Conservation (phyloP, 441 rosid genomes). For the Euphorbia celastroides region DNA sequence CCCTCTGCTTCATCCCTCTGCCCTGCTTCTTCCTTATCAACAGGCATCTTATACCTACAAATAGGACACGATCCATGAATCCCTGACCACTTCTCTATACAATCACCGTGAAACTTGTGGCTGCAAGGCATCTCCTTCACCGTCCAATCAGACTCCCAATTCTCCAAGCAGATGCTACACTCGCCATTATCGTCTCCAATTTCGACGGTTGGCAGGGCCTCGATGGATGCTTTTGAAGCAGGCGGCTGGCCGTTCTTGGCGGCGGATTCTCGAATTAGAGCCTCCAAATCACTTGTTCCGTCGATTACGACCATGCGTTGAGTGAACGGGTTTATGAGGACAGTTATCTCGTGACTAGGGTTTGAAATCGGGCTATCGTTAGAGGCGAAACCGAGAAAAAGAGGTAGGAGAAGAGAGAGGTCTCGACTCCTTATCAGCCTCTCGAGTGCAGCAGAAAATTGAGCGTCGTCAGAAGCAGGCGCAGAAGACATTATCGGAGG, state of each 20-base stretch:
- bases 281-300: slow-evolving; percentile 34
- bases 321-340: slow-evolving; percentile 53
- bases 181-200: slow-evolving; percentile 24
- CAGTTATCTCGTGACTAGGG: slow-evolving; percentile 27
- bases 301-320: slow-evolving; percentile 50
- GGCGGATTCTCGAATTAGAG: slow-evolving; percentile 31
- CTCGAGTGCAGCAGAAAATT: slow-evolving; percentile 30
- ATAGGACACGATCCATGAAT: slow-evolving; percentile 78
- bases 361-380: slow-evolving; percentile 23
- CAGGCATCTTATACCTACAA: slow-evolving; percentile 81
- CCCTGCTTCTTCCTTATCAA: slow-evolving; percentile 39
- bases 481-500: slow-evolving; percentile 30
- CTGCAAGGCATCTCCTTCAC: slow-evolving; percentile 86
- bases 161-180: slow-evolving; percentile 72
- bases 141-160: slow-evolving; percentile 44
- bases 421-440: slow-evolving; percentile 40
- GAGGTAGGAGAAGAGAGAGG: slow-evolving; percentile 46
- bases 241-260: slow-evolving; percentile 49
- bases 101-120: slow-evolving; percentile 63
- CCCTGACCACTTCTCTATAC: slow-evolving; percentile 78
- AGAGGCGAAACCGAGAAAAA: slow-evolving; percentile 34
- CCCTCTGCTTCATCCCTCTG: slow-evolving; percentile 29
- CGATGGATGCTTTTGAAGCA: slow-evolving; percentile 63
- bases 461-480: slow-evolving; percentile 16
- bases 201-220: slow-evolving; percentile 49